phyloP scores from a whole-genome alignment of 257 asterid species.

The Ehretia macrophylla region DNA sequence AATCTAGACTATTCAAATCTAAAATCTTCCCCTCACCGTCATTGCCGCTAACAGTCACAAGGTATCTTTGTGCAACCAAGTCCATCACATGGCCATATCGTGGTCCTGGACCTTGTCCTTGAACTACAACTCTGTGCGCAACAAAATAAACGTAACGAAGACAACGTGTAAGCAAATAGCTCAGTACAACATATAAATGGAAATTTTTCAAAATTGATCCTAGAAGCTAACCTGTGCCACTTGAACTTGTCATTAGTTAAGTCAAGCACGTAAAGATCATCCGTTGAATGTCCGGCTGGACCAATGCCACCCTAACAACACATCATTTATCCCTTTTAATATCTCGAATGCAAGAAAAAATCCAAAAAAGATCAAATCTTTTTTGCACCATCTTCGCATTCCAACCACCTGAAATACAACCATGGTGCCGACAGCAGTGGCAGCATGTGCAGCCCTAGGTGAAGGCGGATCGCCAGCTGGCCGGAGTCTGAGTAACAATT shows the following conservation, averaged over 20 bases:
- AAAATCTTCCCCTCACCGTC: constrained; percentile 60
- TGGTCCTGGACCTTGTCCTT: constrained; percentile 98
- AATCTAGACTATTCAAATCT: background rate
- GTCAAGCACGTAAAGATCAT: constrained; percentile 90
- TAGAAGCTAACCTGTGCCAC: constrained; percentile 86
- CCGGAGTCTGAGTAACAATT: constrained; percentile 52
- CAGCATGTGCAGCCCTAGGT: constrained; percentile 96
- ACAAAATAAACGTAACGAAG: constrained; percentile 20
- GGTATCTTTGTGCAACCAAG: constrained; percentile 95
- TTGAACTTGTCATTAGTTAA: constrained; percentile 85
- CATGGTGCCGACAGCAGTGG: constrained; percentile 98
- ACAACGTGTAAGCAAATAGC: constrained; percentile 20
- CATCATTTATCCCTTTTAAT: constrained; percentile 15
- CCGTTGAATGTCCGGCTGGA: constrained; percentile 99
- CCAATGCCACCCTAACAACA: constrained; percentile 93
- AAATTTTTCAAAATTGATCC: constrained; percentile 1
- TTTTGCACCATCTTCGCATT: constrained; percentile 9
- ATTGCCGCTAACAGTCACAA: constrained; percentile 86
- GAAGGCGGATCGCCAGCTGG: constrained; percentile 99
- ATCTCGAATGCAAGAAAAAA: background rate
- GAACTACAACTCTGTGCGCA: constrained; percentile 83
- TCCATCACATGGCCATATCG: constrained; percentile 98
- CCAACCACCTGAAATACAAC: constrained; percentile 91
- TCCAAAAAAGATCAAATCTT: background rate
- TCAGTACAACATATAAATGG: constrained; percentile 3